phyloP scores from a whole-genome alignment of 129 eudicot genomes.

The Kitagawia praeruptora region DNA sequence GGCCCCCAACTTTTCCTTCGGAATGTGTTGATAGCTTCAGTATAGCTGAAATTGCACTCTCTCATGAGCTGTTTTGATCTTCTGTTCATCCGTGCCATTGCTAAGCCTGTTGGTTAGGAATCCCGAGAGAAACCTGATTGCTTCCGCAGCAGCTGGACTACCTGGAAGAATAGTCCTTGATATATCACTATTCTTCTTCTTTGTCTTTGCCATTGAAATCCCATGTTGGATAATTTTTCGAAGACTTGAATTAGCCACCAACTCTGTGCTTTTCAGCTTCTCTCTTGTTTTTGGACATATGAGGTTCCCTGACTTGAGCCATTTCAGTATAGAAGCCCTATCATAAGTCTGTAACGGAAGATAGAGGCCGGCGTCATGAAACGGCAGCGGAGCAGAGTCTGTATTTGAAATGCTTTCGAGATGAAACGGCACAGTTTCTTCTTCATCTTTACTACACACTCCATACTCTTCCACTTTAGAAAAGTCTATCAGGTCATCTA shows the following conservation, averaged over 20 bases:
- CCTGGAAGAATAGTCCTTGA: constrained; percentile 49
- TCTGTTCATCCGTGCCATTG: constrained; percentile 30
- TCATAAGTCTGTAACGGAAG: constrained; percentile 60
- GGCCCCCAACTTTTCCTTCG: constrained; percentile 47
- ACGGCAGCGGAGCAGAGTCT: too few relatives aligned
- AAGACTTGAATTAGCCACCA: constrained; percentile 62
- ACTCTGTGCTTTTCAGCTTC: constrained; percentile 33
- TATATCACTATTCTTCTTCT: constrained; percentile 39
- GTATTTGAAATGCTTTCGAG: too few relatives aligned
- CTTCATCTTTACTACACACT: too few relatives aligned
- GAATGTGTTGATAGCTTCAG: constrained; percentile 72
- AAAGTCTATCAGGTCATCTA: too few relatives aligned
- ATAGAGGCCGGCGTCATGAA: too few relatives aligned
- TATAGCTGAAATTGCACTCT: constrained; percentile 58
- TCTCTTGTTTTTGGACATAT: constrained; percentile 85
- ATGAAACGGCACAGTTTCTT: too few relatives aligned
- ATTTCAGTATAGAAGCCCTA: constrained; percentile 61
- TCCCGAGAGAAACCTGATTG: constrained; percentile 43
- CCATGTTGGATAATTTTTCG: constrained; percentile 70
- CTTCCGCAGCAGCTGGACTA: constrained; percentile 50
- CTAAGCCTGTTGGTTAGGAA: constrained; percentile 35
- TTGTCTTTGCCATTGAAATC: constrained; percentile 45
- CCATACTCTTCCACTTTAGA: too few relatives aligned
- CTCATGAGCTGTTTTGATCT: constrained; percentile 57
- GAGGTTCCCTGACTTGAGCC: constrained; percentile 69